phyloP scores from a whole-genome alignment of 176 grass and related monocot species.

The Typha latifolia region DNA sequence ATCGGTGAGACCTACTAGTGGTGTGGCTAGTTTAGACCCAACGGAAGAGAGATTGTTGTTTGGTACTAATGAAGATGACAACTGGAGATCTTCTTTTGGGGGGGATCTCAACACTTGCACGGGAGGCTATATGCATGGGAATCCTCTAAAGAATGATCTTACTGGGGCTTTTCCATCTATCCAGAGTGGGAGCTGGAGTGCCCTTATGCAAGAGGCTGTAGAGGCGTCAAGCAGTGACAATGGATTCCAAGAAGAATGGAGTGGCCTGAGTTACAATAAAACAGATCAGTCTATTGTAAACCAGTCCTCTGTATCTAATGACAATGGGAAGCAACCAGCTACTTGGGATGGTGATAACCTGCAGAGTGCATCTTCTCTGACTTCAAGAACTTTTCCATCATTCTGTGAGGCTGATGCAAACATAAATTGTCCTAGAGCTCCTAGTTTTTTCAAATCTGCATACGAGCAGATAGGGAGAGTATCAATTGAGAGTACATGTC shows the following conservation, averaged over 20 bases:
- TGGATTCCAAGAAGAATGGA: conserved; percentile 36
- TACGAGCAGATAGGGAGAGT: no score
- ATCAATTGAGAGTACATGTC: no score
- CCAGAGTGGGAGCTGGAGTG: conserved; percentile 41
- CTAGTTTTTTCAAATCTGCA: no score
- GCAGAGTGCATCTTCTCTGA: conserved; percentile 1
- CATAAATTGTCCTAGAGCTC: background rate
- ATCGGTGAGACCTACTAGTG: background rate
- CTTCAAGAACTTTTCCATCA: conserved; percentile 10
- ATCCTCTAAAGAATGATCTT: conserved; percentile 13
- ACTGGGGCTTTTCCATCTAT: conserved; percentile 26
- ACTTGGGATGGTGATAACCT: conserved; percentile 1
- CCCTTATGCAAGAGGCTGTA: conserved; percentile 46
- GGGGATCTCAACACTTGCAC: conserved; percentile 2
- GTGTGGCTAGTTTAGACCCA: conserved; percentile 30
- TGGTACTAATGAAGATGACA: conserved; percentile 28
- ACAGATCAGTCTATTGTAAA: conserved; percentile 18
- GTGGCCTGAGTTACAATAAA: conserved; percentile 22
- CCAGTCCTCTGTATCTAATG: conserved; percentile 1
- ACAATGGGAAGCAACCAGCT: background rate
- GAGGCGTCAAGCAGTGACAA: conserved; percentile 32
- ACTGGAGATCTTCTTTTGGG: conserved; percentile 10
- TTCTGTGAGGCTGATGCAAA: conserved; percentile 5
- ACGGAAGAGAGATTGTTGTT: conserved; percentile 41
- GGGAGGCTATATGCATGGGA: conserved; percentile 16